A percentile compares a stretch with the other conserved stretches of the same genome.
phyloP scores from a whole-genome alignment of 2,329 filamentous ascomycete species.

The Aureobasidium leucospermi region DNA sequence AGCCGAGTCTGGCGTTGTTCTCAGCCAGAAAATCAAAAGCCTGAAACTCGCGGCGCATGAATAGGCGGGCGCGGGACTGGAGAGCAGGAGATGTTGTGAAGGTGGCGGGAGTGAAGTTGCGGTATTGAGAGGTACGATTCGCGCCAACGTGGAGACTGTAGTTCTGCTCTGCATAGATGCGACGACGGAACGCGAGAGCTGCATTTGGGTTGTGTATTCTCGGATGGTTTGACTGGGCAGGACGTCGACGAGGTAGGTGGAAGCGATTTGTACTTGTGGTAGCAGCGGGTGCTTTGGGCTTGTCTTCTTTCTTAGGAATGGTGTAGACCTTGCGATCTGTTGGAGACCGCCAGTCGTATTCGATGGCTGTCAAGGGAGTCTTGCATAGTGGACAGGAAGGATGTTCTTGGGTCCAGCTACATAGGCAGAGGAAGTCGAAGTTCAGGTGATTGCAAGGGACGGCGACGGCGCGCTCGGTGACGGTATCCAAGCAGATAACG shows the following conservation, averaged over 20 bases:
- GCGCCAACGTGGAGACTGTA: slow-evolving; percentile 78
- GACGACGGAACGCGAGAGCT: slow-evolving; percentile 54
- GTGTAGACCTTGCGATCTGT: slow-evolving; percentile 52
- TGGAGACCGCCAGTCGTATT: slow-evolving; percentile 54
- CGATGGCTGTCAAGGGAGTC: slow-evolving; percentile 49
- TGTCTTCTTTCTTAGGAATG: slow-evolving; percentile 30
- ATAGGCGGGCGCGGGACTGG: slow-evolving; percentile 68
- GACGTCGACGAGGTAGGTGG: neutral
- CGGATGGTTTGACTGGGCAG: neutral
- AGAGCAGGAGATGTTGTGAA: slow-evolving; percentile 61
- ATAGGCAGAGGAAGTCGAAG: slow-evolving; percentile 80
- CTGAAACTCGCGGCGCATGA: slow-evolving; percentile 74
- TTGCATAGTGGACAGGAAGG: slow-evolving; percentile 72
- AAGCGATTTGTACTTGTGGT: neutral
- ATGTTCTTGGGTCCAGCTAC: slow-evolving; percentile 70
- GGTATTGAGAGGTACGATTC: slow-evolving; percentile 69
- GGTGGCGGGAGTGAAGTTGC: slow-evolving; percentile 60
- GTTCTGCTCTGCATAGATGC: slow-evolving; percentile 64
- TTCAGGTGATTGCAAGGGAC: slow-evolving; percentile 70
- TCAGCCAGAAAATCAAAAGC: slow-evolving; percentile 69
- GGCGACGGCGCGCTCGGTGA: slow-evolving; percentile 65
- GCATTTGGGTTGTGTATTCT: slow-evolving; percentile 16
- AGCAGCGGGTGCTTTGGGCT: slow-evolving; percentile 10
- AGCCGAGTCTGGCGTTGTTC: slow-evolving; percentile 59
- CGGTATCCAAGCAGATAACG: slow-evolving; percentile 76